Conservation (phyloP, 176 grass and related monocot genomes). For the Saccharum officinarum region DNA sequence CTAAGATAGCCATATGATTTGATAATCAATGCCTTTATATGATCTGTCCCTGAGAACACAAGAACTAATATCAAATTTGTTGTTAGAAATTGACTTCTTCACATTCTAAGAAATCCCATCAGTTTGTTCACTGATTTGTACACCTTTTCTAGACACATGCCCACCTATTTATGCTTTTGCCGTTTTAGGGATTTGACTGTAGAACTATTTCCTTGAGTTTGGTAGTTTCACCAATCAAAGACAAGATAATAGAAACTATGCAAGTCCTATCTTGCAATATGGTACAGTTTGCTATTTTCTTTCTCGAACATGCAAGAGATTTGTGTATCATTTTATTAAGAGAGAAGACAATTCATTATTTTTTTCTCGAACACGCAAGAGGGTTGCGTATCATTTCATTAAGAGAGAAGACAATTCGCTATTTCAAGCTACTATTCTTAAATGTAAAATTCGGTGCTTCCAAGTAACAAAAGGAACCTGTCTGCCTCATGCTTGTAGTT, state of each 20-base stretch:
- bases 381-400: background rate
- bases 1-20: background rate
- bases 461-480: background rate
- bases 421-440: background rate
- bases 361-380: background rate
- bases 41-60: background rate
- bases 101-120: background rate
- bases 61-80: background rate
- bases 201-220: constrained; percentile 9
- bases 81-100: background rate
- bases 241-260: background rate
- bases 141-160: background rate
- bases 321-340: background rate
- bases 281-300: background rate
- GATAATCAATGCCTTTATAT: background rate
- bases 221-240: background rate
- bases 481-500: background rate
- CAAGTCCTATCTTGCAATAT: background rate
- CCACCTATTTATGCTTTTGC: background rate
- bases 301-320: background rate
- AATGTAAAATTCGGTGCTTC: constrained; percentile 1
- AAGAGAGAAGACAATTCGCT: background rate
- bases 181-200: background rate
- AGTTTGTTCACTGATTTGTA: background rate
- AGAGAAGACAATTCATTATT: background rate